These are phyloP conservation scores for Arabis hirsuta DNA, from an alignment of 345 rosid genomes.

Conservation along the genomic window DNA sequence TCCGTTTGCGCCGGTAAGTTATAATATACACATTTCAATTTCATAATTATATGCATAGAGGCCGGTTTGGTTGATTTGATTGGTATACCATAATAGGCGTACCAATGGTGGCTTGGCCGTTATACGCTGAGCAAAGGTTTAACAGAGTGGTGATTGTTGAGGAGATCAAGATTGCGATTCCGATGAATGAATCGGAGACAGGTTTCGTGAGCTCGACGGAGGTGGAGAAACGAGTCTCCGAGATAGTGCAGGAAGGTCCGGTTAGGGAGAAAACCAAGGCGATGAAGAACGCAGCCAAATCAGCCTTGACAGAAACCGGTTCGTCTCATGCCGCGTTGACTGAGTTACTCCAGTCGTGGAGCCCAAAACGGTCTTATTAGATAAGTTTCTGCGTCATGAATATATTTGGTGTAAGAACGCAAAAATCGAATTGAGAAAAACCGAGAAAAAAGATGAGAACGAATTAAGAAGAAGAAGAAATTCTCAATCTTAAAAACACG, in stretches of 20 bases:
- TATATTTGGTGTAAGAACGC: background rate
- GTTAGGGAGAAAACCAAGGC: constrained; percentile 38
- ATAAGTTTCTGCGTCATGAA: background rate
- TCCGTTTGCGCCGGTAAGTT: constrained; percentile 51
- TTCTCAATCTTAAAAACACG: too few relatives aligned
- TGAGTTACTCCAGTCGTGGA: constrained; percentile 43
- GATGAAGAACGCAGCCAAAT: constrained; percentile 51
- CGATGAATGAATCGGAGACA: constrained; percentile 47
- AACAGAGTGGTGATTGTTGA: constrained; percentile 55
- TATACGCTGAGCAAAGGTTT: constrained; percentile 56
- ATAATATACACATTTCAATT: background rate
- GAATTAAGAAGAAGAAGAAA: background rate
- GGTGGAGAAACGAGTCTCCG: constrained; percentile 58
- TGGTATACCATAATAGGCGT: constrained; percentile 29
- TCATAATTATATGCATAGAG: background rate
- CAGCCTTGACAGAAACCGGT: constrained; percentile 48
- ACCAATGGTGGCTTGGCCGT: constrained; percentile 63
- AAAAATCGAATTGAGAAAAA: too few relatives aligned
- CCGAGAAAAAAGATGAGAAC: too few relatives aligned
- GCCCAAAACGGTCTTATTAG: background rate
- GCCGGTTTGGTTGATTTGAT: background rate
- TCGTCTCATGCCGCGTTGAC: constrained; percentile 47
- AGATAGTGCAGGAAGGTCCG: constrained; percentile 54
- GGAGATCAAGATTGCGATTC: constrained; percentile 56
- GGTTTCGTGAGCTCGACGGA: constrained; percentile 55